phyloP scores from a whole-genome alignment of 2,329 filamentous ascomycete genomes.

The Alternaria arbusti region DNA sequence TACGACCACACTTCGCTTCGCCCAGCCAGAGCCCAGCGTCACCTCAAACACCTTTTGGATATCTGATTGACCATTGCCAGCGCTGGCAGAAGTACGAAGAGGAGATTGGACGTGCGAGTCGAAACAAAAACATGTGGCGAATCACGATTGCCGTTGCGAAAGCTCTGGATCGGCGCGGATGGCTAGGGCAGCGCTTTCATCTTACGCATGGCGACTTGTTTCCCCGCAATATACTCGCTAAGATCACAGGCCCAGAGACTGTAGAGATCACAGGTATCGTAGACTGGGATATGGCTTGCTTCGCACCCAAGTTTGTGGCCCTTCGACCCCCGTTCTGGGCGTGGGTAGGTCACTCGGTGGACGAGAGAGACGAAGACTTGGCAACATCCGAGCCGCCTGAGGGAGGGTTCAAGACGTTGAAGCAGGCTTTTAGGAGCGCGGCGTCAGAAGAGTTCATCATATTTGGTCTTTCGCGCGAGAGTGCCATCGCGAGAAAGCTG shows the following conservation, averaged over 20 bases:
- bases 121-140: neutral
- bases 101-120: neutral
- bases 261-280: conserved; percentile 30
- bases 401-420: neutral
- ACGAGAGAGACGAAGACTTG: conserved; percentile 4
- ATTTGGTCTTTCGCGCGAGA: neutral
- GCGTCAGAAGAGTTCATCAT: neutral
- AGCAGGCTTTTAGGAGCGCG: neutral
- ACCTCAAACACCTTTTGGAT: conserved; percentile 1
- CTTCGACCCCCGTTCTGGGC: conserved; percentile 5
- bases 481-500: neutral
- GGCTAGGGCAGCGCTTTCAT: conserved; percentile 7
- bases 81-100: conserved; percentile 4
- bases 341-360: neutral
- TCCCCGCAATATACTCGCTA: conserved; percentile 38
- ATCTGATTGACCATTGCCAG: neutral
- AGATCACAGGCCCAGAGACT: neutral
- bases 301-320: conserved; percentile 37
- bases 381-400: neutral
- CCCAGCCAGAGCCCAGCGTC: neutral
- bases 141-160: neutral
- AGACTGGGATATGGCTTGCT: conserved; percentile 42
- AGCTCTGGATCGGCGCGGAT: neutral
- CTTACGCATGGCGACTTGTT: conserved; percentile 35
- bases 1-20: neutral